A percentile compares a stretch with the other conserved stretches of the same genome.
phyloP scores from a whole-genome alignment of 768 basidiomycete genomes.

The Trametes punicea region DNA sequence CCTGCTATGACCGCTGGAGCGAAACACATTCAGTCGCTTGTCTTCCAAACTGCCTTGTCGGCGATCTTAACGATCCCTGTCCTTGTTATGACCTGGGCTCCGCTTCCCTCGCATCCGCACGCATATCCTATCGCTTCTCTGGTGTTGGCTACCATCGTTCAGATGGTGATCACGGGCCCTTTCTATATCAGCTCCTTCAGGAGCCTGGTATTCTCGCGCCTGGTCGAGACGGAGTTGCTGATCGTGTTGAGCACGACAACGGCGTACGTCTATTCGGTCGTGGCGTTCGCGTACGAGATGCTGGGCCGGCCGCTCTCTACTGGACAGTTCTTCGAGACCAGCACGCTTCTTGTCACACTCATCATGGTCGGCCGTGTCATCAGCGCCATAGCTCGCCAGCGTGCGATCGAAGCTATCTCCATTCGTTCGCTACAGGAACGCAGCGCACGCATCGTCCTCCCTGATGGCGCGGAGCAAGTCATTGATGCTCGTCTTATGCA shows the following conservation, averaged over 20 bases:
- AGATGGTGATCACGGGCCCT: conserved; percentile 33
- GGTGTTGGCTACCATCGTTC: conserved; percentile 38
- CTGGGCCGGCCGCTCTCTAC: conserved; percentile 30
- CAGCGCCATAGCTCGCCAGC: conserved; percentile 36
- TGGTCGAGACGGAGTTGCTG: conserved; percentile 39
- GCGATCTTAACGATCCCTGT: conserved; percentile 39
- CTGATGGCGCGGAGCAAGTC: conserved; percentile 19
- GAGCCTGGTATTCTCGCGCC: conserved; percentile 34
- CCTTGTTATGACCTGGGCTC: conserved; percentile 42
- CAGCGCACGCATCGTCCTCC: conserved; percentile 31
- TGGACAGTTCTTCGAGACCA: conserved; percentile 42
- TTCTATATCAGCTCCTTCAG: conserved; percentile 36
- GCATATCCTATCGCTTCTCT: conserved; percentile 37
- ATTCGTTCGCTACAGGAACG: conserved; percentile 34
- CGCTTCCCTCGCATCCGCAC: conserved; percentile 31
- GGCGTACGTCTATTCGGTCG: conserved; percentile 40
- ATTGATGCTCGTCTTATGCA: conserved; percentile 35
- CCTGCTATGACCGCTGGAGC: conserved; percentile 28
- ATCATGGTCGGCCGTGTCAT: conserved; percentile 40
- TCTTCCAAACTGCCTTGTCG: conserved; percentile 31
- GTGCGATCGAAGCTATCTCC: conserved; percentile 33
- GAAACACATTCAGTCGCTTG: conserved; percentile 32
- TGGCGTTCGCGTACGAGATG: conserved; percentile 35
- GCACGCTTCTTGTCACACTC: conserved; percentile 39
- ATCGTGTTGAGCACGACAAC: conserved; percentile 37